A percentile compares a stretch with the other conserved stretches of the same genome.
Conservation (phyloP, 1,284 basidiomycete genomes). For the Ustilago loliicola region DNA sequence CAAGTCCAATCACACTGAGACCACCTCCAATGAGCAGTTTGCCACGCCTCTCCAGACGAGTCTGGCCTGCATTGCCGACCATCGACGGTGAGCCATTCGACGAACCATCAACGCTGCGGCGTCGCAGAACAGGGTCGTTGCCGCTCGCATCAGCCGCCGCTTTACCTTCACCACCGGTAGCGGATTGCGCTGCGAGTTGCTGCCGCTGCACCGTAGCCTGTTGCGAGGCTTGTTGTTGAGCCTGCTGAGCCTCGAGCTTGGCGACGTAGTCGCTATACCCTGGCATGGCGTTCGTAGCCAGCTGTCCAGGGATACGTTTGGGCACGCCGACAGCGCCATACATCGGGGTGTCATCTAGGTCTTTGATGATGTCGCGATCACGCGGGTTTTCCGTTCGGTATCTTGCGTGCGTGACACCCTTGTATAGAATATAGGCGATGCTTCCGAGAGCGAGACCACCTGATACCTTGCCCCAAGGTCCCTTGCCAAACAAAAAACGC, state of each 20-base stretch:
- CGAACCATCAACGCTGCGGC: not conserved
- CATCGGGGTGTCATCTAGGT: constrained; percentile 33
- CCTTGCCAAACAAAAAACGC: constrained; percentile 28
- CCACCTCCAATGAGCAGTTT: not conserved
- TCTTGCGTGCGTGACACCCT: constrained; percentile 25
- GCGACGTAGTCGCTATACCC: constrained; percentile 26
- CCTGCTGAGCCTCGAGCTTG: constrained; percentile 14
- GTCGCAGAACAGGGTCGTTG: constrained; percentile 30
- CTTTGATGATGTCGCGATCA: constrained; percentile 33
- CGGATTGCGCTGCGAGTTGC: not conserved
- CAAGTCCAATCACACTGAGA: not conserved
- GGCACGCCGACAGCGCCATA: constrained; percentile 50
- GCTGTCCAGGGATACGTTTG: constrained; percentile 32
- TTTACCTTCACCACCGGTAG: not conserved
- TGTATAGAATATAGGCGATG: constrained; percentile 12
- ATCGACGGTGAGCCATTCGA: not conserved
- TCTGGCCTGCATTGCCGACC: not conserved
- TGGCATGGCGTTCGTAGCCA: constrained; percentile 43
- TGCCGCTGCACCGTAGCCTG: constrained; percentile 9
- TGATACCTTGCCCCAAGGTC: constrained; percentile 9
- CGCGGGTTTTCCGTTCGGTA: constrained; percentile 27
- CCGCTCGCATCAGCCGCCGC: not conserved
- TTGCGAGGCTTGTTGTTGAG: constrained; percentile 15
- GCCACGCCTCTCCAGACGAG: constrained; percentile 23
- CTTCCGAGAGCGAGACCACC: constrained; percentile 17